A percentile compares a stretch with the other conserved stretches of the same genome.
These are phyloP conservation scores for Metschnikowia aberdeeniae DNA, from an alignment of 805 yeast species.

Conservation along the genomic window DNA sequence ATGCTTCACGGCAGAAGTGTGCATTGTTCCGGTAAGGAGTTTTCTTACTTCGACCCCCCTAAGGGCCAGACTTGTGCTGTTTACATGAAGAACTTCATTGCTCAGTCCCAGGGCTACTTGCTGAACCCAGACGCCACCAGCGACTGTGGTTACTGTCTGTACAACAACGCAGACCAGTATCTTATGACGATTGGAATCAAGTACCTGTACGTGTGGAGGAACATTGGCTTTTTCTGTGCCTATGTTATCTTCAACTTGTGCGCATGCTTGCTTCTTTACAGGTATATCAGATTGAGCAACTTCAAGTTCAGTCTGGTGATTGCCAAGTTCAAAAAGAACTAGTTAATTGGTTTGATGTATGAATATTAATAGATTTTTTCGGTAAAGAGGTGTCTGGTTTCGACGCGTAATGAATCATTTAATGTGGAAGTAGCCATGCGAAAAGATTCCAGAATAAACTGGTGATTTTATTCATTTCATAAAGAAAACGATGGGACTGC, in stretches of 20 bases:
- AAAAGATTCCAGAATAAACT: no score
- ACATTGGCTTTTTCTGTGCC: conserved; percentile 13
- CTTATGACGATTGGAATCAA: conserved; percentile 9
- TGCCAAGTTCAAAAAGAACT: conserved; percentile 3
- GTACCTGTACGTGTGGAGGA: conserved; percentile 14
- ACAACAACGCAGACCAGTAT: conserved; percentile 10
- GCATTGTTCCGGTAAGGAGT: conserved; percentile 47
- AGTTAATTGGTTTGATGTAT: background rate
- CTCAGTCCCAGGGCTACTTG: conserved; percentile 10
- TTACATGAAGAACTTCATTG: conserved; percentile 10
- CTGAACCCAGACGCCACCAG: conserved; percentile 10
- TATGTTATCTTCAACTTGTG: conserved; percentile 13
- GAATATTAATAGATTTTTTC: background rate
- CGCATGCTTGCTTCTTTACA: conserved; percentile 13
- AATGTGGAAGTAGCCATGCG: no score
- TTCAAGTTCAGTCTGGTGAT: background rate
- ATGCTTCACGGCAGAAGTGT: conserved; percentile 43
- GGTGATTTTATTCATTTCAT: no score
- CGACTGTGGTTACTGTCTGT: conserved; percentile 12
- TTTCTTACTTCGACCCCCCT: conserved; percentile 48
- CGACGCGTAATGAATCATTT: no score
- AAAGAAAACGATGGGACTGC: no score
- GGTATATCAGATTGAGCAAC: conserved; percentile 10
- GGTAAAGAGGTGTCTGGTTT: background rate
- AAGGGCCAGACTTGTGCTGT: conserved; percentile 16